These are phyloP conservation scores for Kodamaea jinghongensis DNA, from an alignment of 805 yeast genomes.

Conservation along the genomic window DNA sequence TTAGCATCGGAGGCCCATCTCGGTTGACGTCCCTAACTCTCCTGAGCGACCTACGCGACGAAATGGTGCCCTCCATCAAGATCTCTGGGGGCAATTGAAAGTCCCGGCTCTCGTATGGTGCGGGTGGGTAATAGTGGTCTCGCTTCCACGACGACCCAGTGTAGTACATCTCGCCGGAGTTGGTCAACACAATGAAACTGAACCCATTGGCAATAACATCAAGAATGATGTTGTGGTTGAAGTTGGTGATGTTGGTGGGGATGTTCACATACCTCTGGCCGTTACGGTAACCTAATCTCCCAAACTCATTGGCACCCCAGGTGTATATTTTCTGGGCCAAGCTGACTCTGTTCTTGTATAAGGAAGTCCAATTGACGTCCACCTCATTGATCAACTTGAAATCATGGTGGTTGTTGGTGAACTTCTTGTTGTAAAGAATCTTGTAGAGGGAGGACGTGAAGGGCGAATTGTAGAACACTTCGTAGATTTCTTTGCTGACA, in stretches of 20 bases:
- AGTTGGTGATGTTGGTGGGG: constrained; percentile 37
- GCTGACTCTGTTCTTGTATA: constrained; percentile 39
- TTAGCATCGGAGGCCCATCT: constrained; percentile 20
- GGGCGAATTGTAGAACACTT: constrained; percentile 28
- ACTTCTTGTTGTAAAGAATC: constrained; percentile 42
- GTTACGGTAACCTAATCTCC: constrained; percentile 45
- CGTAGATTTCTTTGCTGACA: constrained; percentile 28
- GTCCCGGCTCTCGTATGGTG: constrained; percentile 21
- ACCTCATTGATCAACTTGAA: constrained; percentile 25
- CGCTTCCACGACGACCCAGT: constrained; percentile 43
- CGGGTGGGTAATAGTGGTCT: constrained; percentile 22
- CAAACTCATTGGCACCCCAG: constrained; percentile 48
- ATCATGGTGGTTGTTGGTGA: constrained; percentile 38
- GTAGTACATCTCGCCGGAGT: constrained; percentile 52
- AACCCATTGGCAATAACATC: constrained; percentile 66
- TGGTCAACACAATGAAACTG: constrained; percentile 56
- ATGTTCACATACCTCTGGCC: constrained; percentile 29
- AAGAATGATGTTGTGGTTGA: constrained; percentile 33
- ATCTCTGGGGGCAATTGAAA: constrained; percentile 16
- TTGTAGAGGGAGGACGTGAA: constrained; percentile 32
- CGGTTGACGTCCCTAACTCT: neutral
- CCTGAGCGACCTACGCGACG: too few relatives aligned
- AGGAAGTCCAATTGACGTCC: constrained; percentile 47
- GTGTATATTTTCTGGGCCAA: constrained; percentile 40
- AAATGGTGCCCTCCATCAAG: too few relatives aligned